Evolutionary conservation across 768 basidiomycete species (phyloP).

Genomic region (Lactarius pseudohatsudake): DNA sequence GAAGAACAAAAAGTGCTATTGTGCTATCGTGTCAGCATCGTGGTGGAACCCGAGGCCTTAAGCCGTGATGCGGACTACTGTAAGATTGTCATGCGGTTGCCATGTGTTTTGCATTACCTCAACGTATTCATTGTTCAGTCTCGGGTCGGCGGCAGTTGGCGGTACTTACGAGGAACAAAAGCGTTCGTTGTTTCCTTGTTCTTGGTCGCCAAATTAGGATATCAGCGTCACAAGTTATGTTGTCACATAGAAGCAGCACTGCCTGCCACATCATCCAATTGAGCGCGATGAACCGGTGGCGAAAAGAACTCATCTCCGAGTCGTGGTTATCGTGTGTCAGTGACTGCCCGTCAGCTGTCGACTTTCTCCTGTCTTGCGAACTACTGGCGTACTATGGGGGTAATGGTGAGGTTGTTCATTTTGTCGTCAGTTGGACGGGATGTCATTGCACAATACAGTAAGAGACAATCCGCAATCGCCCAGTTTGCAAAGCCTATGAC

Average conservation of each 20-base stretch:
- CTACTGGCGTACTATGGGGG: too few species aligned
- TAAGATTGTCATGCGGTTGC: conserved; percentile 16
- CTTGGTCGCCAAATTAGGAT: neutral
- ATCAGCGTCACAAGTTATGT: neutral
- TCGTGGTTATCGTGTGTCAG: neutral
- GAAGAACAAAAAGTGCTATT: conserved; percentile 5
- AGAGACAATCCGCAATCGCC: too few species aligned
- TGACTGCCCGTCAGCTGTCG: too few species aligned
- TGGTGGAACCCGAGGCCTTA: neutral
- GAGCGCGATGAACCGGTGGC: neutral
- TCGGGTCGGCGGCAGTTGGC: neutral
- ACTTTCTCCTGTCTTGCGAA: too few species aligned
- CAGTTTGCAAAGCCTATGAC: too few species aligned
- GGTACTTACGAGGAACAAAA: conserved; percentile 12
- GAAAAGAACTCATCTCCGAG: neutral
- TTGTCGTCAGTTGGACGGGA: too few species aligned
- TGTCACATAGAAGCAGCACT: neutral
- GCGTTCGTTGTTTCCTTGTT: neutral
- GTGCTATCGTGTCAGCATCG: neutral
- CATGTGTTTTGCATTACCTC: conserved; percentile 3
- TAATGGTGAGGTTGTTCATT: too few species aligned
- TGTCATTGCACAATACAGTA: too few species aligned
- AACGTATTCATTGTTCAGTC: conserved; percentile 3
- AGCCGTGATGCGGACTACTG: neutral
- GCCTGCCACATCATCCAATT: neutral